Base-by-base conservation (phyloP, 202 grass and related monocot species). In the Schoenoplectus tabernaemontani region DNA sequence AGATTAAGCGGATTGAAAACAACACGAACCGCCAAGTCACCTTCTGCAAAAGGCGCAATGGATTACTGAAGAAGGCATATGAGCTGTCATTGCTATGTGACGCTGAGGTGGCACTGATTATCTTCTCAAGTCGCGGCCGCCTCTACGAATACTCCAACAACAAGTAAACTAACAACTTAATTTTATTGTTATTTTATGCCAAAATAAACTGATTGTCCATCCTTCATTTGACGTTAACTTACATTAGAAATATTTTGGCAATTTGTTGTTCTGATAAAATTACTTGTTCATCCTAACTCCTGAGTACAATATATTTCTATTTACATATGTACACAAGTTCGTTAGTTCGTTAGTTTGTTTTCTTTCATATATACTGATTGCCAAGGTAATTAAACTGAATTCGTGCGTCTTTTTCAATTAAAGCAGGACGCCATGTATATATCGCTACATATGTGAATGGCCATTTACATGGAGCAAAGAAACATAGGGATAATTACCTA, bases 1-100 rank as follows among this genome's bases (percentile, higher is more conserved):
- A 96, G 87, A 96, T 96, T 62, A 96, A 96, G 89, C 78, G 93
- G 56, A 96, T 96, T 66, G 93, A 96, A 83, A 96, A 96, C 87
- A 92, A 70, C 9, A 96, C 93, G 7, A 96, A 87, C 82, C 87
- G 90, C 8, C 93, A 96, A 61, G 93, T 96, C 9, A 96, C 93
- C 24, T 96, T 96, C 81, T 96, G 93, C 83, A 96, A 96, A 87
- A 86, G 93, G 3, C 85, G 93, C 79, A 96, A 92, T 16, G 93
- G 93, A 5, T 66, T 96, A 57, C 93, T 96, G 77, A 96, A 96
- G 86, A 96, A 96, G 64, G 93, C 93, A 0, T 96, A 96, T 46
- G 93, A 96, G 48, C 69, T 96, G 38, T 92, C 93, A 22, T 85
- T 96, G 39, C 84, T 96, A 46, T 96, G 92, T 9, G 92, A 96